Evolutionary conservation across 2,329 filamentous ascomycete species (phyloP).

Genomic region (Xylariomycetidae sp.): DNA sequence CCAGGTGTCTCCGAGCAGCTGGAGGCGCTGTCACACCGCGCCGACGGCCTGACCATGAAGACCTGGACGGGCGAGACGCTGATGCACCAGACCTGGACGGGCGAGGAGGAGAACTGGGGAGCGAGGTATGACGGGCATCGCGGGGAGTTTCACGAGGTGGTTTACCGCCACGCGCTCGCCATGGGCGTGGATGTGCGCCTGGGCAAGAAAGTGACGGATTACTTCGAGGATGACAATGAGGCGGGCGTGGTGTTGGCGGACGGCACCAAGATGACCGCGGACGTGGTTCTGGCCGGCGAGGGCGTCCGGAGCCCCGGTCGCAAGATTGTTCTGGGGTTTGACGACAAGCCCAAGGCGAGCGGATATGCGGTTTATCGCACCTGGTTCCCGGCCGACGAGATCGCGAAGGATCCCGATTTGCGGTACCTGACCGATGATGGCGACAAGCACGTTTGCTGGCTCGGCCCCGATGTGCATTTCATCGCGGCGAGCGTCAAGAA

Average conservation of each 20-base stretch:
- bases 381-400: slow-evolving; percentile 37
- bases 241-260: slow-evolving; percentile 18
- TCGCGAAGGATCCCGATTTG: slow-evolving; percentile 37
- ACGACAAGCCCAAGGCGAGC: slow-evolving; percentile 35
- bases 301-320: slow-evolving; percentile 41
- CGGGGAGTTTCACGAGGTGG: slow-evolving; percentile 45
- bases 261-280: slow-evolving; percentile 26
- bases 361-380: slow-evolving; percentile 40
- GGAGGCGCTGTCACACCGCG: slow-evolving; percentile 38
- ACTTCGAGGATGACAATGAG: slow-evolving; percentile 33
- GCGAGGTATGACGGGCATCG: slow-evolving; percentile 48
- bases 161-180: slow-evolving; percentile 45
- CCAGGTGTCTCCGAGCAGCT: slow-evolving; percentile 42
- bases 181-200: slow-evolving; percentile 44
- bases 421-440: slow-evolving; percentile 40
- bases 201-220: slow-evolving; percentile 37
- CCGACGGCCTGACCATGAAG: slow-evolving; percentile 41
- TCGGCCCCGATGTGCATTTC: slow-evolving; percentile 47
- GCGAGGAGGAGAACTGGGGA: slow-evolving; percentile 32
- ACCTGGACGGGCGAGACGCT: slow-evolving; percentile 45
- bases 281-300: slow-evolving; percentile 41
- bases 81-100: slow-evolving; percentile 38
- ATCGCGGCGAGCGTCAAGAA: slow-evolving; percentile 46
- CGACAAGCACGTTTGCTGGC: slow-evolving; percentile 46
- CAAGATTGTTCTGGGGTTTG: slow-evolving; percentile 38